Conservation (phyloP, 225 moss, liverwort and hornwort species). For the Ulota crispa region DNA sequence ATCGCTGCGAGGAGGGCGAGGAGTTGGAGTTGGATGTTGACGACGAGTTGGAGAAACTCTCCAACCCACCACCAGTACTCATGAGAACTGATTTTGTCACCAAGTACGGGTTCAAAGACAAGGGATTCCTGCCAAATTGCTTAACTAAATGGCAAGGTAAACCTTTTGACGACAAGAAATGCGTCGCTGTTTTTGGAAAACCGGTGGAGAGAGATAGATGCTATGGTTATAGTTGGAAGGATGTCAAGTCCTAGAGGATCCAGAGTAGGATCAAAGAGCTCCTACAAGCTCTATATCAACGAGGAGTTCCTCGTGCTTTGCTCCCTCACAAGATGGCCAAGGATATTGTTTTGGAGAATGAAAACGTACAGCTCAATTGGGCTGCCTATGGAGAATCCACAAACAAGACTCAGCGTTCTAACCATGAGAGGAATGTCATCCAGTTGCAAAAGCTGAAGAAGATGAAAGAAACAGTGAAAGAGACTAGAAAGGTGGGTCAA, state of each 20-base stretch:
- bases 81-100: too few relatives aligned
- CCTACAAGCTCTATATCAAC: background rate
- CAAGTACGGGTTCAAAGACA: too few relatives aligned
- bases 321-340: background rate
- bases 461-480: too few relatives aligned
- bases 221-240: background rate
- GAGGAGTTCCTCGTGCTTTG: too few relatives aligned
- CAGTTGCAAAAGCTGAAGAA: too few relatives aligned
- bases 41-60: too few relatives aligned
- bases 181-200: background rate
- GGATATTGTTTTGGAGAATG: background rate
- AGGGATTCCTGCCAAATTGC: too few relatives aligned
- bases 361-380: background rate
- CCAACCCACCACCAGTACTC: too few relatives aligned
- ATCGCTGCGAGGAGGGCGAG: too few relatives aligned
- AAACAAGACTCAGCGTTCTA: background rate
- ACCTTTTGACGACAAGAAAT: background rate
- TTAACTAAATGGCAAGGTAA: background rate
- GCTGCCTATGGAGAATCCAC: background rate
- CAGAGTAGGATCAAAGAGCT: background rate
- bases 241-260: background rate
- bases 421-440: too few relatives aligned
- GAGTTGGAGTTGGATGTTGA: too few relatives aligned
- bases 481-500: too few relatives aligned
- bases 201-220: rapidly evolving